A percentile compares a stretch with the other conserved stretches of the same genome.
Evolutionary conservation across 2,329 filamentous ascomycete species (phyloP).

Genomic region (Graphilbum fragrans): DNA sequence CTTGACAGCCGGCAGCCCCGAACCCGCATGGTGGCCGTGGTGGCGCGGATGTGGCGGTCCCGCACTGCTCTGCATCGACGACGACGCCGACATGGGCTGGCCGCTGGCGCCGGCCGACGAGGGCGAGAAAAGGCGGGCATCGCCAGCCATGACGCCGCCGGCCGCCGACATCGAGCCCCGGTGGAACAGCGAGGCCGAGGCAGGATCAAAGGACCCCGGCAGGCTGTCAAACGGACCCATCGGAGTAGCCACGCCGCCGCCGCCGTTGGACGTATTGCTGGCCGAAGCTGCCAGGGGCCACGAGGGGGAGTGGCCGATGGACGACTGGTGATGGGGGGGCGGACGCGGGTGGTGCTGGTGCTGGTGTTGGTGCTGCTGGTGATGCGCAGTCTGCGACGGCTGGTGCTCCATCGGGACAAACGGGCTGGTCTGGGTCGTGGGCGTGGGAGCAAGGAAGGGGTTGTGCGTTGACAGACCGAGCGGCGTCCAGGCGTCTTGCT

Average conservation of each 20-base stretch:
- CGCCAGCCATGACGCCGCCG: slow-evolving; percentile 29
- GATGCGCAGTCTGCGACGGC: slow-evolving; percentile 22
- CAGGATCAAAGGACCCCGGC: slow-evolving; percentile 40
- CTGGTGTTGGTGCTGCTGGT: neutral
- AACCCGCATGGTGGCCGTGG: slow-evolving; percentile 21
- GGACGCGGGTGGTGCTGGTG: slow-evolving; percentile 21
- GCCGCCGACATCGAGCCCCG: slow-evolving; percentile 26
- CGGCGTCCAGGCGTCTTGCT: slow-evolving; percentile 51
- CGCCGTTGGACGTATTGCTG: slow-evolving; percentile 39
- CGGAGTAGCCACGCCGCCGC: slow-evolving; percentile 62
- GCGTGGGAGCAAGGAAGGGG: slow-evolving; percentile 43
- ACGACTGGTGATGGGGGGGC: slow-evolving; percentile 24
- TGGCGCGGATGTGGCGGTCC: slow-evolving; percentile 28
- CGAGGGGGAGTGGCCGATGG: slow-evolving; percentile 26
- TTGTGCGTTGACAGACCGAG: slow-evolving; percentile 55
- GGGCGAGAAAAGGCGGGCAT: slow-evolving; percentile 35
- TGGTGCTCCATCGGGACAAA: slow-evolving; percentile 52
- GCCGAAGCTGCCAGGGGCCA: slow-evolving; percentile 41
- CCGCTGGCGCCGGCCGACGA: neutral
- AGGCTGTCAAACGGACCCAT: slow-evolving; percentile 58
- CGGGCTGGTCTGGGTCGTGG: slow-evolving; percentile 50
- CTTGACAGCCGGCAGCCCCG: slow-evolving; percentile 27
- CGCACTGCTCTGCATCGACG: slow-evolving; percentile 7
- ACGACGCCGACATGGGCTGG: slow-evolving; percentile 3
- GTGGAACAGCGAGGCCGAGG: slow-evolving; percentile 37